These are phyloP conservation scores for Urochloa ruziziensis DNA, from an alignment of 176 grass and related monocot genomes.

Conservation along the genomic window DNA sequence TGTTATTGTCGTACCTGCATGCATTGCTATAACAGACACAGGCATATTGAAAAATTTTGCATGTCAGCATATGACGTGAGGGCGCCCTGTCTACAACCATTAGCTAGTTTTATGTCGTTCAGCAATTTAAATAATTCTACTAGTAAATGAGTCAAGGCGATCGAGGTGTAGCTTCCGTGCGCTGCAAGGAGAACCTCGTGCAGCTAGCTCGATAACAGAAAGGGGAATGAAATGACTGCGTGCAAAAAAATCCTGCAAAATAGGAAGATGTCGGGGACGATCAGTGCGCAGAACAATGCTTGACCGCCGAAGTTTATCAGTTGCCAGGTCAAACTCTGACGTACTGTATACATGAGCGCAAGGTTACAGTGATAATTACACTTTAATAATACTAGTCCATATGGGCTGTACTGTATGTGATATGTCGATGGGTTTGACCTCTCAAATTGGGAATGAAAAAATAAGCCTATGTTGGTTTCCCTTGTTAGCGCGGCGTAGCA, in stretches of 20 bases:
- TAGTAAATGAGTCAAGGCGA: too few relatives aligned
- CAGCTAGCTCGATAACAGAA: too few relatives aligned
- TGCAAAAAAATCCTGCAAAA: not conserved
- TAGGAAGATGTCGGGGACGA: not conserved
- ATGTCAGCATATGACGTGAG: not conserved
- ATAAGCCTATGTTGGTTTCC: too few relatives aligned
- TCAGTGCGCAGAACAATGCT: not conserved
- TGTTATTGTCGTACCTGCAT: not conserved
- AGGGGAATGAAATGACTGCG: not conserved
- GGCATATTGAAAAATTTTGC: not conserved
- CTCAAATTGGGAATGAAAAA: too few relatives aligned
- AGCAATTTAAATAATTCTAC: too few relatives aligned
- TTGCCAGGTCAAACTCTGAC: not conserved
- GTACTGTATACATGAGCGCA: not conserved
- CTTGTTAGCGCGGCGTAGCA: too few relatives aligned
- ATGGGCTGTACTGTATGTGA: too few relatives aligned
- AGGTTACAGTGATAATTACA: not conserved
- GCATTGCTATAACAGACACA: not conserved
- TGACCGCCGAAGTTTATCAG: not conserved
- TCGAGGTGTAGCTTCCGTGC: too few relatives aligned
- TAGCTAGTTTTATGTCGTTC: too few relatives aligned
- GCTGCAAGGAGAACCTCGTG: too few relatives aligned
- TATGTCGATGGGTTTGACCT: too few relatives aligned
- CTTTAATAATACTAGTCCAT: too few relatives aligned
- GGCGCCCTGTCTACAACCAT: not conserved